phyloP scores from a whole-genome alignment of 2,329 filamentous ascomycete genomes.

The Beauveria brongniartii region DNA sequence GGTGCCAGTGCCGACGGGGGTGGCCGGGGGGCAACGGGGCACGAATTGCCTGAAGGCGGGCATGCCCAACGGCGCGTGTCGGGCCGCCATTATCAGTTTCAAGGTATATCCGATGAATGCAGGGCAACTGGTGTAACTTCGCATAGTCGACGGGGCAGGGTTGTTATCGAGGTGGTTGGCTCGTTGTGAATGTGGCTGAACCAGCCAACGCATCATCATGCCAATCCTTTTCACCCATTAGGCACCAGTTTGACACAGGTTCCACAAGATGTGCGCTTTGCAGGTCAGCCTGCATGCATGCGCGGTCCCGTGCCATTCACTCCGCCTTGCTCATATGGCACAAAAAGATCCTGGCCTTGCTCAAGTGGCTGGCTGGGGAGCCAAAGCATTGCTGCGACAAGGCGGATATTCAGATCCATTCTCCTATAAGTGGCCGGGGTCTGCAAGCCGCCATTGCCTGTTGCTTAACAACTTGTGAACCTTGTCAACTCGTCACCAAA shows the following conservation, averaged over 20 bases:
- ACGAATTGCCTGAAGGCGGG: background rate
- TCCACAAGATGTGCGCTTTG: slow-evolving; percentile 5
- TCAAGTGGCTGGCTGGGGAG: background rate
- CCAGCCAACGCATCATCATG: slow-evolving; percentile 6
- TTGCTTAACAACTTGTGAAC: background rate
- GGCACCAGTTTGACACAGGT: background rate
- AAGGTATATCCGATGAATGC: background rate
- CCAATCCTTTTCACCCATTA: background rate
- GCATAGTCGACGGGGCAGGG: background rate
- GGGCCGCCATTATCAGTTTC: background rate
- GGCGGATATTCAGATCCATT: background rate
- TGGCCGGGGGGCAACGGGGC: background rate
- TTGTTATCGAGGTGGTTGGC: background rate
- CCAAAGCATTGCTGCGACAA: background rate
- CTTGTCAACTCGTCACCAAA: background rate
- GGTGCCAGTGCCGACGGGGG: background rate
- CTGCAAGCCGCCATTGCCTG: background rate
- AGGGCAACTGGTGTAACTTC: background rate
- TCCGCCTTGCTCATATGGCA: background rate
- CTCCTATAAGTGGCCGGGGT: background rate
- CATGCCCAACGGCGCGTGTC: background rate
- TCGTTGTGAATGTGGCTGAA: background rate
- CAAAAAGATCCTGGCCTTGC: background rate
- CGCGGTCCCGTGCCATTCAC: slow-evolving; percentile 3
- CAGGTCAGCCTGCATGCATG: slow-evolving; percentile 2